A percentile compares a stretch with the other conserved stretches of the same genome.
phyloP scores from a whole-genome alignment of 768 basidiomycete species.

The Suillus alpinus region DNA sequence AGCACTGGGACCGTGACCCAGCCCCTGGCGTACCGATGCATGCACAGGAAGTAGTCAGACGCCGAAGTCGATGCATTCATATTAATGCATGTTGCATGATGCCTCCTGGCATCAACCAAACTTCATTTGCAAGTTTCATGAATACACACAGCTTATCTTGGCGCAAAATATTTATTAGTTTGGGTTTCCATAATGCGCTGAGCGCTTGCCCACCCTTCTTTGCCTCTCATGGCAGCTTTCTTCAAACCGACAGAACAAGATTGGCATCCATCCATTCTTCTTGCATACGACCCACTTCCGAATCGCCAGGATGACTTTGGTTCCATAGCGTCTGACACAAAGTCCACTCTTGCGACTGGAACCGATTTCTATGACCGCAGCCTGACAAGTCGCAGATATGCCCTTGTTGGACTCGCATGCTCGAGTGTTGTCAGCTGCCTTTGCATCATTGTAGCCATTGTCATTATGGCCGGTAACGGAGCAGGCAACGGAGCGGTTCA shows the following conservation, averaged over 20 bases:
- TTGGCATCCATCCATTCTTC: background rate
- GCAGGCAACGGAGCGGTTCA: constrained; percentile 18
- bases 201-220: background rate
- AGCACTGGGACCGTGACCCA: too few species aligned
- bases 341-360: constrained; percentile 6
- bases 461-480: background rate
- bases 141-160: too few species aligned
- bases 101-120: too few species aligned
- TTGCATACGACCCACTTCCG: background rate
- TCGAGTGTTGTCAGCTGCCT: background rate
- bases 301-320: background rate
- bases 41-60: too few species aligned
- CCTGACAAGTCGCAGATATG: constrained; percentile 6
- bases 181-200: too few species aligned
- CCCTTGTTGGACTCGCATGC: background rate
- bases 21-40: too few species aligned
- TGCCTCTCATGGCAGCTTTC: background rate
- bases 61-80: too few species aligned
- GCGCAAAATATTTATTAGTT: too few species aligned
- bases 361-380: constrained; percentile 29
- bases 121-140: too few species aligned
- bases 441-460: background rate
- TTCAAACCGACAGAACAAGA: background rate
- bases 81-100: too few species aligned
- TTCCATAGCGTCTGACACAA: background rate